Percentiles rank a stretch among this genome's conserved stretches.
Evolutionary conservation across 179 eudicot genomes (phyloP).

Genomic region (Heliamphora pulchella): DNA sequence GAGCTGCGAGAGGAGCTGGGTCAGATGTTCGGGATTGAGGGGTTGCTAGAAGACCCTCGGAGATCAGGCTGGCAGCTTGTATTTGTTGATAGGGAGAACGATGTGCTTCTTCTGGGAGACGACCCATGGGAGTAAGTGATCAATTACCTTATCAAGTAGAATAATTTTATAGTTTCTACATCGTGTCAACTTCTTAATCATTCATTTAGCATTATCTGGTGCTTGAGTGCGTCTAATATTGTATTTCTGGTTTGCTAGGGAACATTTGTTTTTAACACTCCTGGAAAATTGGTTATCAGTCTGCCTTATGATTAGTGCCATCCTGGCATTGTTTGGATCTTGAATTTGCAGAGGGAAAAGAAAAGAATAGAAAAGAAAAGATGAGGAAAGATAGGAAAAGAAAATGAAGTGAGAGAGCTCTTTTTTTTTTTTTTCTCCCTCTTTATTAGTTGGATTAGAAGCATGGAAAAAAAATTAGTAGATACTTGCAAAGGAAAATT

Average conservation of each 20-base stretch:
- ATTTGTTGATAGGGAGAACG: slow-evolving; percentile 72
- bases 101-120: slow-evolving; percentile 85
- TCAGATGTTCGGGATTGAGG: slow-evolving; percentile 90
- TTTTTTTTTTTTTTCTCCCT: too few species aligned
- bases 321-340: neutral
- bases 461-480: too few species aligned
- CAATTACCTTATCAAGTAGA: neutral
- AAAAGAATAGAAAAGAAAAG: neutral
- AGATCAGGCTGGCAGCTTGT: slow-evolving; percentile 95
- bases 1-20: slow-evolving; percentile 90
- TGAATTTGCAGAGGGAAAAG: neutral
- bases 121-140: slow-evolving; percentile 97
- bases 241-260: neutral
- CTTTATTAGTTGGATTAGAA: too few species aligned
- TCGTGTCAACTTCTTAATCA: neutral
- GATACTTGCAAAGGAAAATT: too few species aligned
- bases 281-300: neutral
- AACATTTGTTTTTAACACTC: neutral
- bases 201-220: neutral
- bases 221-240: neutral
- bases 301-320: neutral
- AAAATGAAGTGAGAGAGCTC: neutral
- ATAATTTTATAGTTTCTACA: neutral
- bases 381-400: neutral
- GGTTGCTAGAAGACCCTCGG: slow-evolving; percentile 84